phyloP scores from a whole-genome alignment of 2,329 filamentous ascomycete genomes.

The Trichoderma sp. region DNA sequence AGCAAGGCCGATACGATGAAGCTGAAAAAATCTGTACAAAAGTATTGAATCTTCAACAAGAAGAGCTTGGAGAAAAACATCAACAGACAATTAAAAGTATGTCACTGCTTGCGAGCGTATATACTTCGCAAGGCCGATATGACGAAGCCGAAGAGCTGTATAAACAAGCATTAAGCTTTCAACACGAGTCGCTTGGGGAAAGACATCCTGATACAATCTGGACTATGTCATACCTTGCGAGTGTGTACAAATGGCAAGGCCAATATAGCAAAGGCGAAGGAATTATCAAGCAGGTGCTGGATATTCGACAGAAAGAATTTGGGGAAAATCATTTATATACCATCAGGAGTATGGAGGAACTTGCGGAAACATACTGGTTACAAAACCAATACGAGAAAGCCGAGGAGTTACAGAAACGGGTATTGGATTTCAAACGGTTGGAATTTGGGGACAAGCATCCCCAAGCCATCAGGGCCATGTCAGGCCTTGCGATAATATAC shows the following conservation, averaged over 20 bases:
- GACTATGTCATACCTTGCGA: not conserved
- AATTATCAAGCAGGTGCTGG: not conserved
- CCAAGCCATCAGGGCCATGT: not conserved
- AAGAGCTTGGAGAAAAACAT: not conserved
- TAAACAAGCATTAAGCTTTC: not conserved
- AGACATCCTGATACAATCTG: not conserved
- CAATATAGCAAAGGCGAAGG: not conserved
- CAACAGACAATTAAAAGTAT: not conserved
- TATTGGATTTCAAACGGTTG: not conserved
- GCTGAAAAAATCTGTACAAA: not conserved
- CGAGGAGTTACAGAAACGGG: not conserved
- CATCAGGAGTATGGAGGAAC: not conserved
- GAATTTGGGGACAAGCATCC: not conserved
- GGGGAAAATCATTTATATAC: not conserved
- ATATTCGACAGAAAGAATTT: not conserved
- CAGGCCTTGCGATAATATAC: not conserved
- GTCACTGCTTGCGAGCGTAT: not conserved
- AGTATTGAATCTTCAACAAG: not conserved
- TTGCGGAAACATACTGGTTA: not conserved
- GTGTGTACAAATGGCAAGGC: not conserved
- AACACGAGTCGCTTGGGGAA: not conserved
- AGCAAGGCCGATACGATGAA: not conserved
- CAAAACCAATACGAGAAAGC: not conserved
- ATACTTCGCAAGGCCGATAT: not conserved
- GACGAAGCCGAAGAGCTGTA: not conserved